These are phyloP conservation scores for Kodamaea kaohsiungensis DNA, from an alignment of 805 yeast species.

Conservation along the genomic window DNA sequence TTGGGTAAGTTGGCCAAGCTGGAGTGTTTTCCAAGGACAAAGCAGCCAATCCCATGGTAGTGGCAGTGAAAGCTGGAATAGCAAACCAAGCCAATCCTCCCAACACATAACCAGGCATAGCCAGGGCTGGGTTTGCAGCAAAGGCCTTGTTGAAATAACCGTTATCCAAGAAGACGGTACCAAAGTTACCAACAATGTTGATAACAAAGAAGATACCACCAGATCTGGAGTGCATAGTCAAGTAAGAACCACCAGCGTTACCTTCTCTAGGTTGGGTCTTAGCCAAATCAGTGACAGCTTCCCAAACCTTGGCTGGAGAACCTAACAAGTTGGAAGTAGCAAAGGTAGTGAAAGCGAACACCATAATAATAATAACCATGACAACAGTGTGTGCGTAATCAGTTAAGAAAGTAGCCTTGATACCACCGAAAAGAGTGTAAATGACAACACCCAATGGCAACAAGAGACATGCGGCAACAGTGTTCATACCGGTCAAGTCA, in stretches of 20 bases:
- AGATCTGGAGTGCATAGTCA: conserved; percentile 81
- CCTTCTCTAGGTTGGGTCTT: conserved; percentile 66
- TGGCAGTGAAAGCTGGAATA: conserved; percentile 78
- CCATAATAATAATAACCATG: conserved; percentile 70
- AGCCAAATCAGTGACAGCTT: conserved; percentile 62
- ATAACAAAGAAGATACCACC: conserved; percentile 92
- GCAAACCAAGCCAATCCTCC: conserved; percentile 95
- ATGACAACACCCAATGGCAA: conserved; percentile 75
- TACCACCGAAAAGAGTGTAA: conserved; percentile 46
- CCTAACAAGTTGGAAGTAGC: conserved; percentile 74
- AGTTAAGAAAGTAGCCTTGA: conserved; percentile 47
- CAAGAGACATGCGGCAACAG: conserved; percentile 78
- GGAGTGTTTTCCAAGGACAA: conserved; percentile 69
- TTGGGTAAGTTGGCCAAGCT: conserved; percentile 79
- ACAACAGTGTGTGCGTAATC: conserved; percentile 51
- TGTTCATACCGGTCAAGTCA: conserved; percentile 80
- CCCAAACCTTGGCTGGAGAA: conserved; percentile 81
- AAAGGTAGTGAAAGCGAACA: conserved; percentile 79
- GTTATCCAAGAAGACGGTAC: conserved; percentile 83
- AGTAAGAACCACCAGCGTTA: conserved; percentile 81
- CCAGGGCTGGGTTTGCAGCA: conserved; percentile 80
- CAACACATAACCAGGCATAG: conserved; percentile 81
- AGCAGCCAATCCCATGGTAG: conserved; percentile 87
- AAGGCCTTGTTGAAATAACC: conserved; percentile 91
- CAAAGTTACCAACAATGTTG: conserved; percentile 84